These are phyloP conservation scores for Glycyrrhiza uralensis DNA, from an alignment of 306 rosid species.

Conservation along the genomic window DNA sequence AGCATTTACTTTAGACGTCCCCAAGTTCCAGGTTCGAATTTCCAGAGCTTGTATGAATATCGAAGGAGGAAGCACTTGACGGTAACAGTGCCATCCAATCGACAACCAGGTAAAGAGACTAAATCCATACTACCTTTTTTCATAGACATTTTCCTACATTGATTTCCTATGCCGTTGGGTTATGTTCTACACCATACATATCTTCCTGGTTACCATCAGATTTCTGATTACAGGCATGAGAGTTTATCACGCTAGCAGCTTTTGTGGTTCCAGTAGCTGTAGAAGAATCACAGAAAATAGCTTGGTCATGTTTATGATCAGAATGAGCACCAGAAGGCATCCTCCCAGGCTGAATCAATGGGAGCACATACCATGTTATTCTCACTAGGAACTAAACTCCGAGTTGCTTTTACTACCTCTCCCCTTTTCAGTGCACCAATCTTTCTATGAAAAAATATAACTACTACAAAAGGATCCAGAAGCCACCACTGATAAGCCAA, in stretches of 20 bases:
- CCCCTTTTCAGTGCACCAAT: conserved; percentile 84
- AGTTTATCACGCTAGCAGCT: conserved; percentile 29
- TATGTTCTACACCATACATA: conserved; percentile 1
- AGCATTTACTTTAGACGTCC: conserved; percentile 35
- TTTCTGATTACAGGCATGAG: conserved; percentile 33
- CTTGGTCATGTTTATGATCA: conserved; percentile 32
- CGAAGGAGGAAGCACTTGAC: conserved; percentile 27
- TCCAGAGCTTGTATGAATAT: conserved; percentile 39
- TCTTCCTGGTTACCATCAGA: conserved; percentile 26
- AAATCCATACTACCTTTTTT: conserved; percentile 27
- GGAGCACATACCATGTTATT: conserved; percentile 24
- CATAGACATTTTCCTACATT: conserved; percentile 23
- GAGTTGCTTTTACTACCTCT: conserved; percentile 59
- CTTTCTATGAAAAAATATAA: conserved; percentile 66
- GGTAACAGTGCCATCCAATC: conserved; percentile 33
- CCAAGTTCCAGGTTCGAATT: conserved; percentile 29
- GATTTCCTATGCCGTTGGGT: conserved; percentile 26
- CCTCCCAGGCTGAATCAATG: conserved; percentile 27
- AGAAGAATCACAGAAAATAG: conserved; percentile 29
- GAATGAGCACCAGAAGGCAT: conserved; percentile 6
- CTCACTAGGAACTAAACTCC: conserved; percentile 35
- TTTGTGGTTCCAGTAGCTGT: conserved; percentile 28
- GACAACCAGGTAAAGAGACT: conserved; percentile 34
- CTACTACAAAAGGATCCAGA: conserved; percentile 82
- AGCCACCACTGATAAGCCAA: conserved; percentile 76